Conservation (phyloP, 1,139 yeast species). For the Debaryomyces coudertii region DNA sequence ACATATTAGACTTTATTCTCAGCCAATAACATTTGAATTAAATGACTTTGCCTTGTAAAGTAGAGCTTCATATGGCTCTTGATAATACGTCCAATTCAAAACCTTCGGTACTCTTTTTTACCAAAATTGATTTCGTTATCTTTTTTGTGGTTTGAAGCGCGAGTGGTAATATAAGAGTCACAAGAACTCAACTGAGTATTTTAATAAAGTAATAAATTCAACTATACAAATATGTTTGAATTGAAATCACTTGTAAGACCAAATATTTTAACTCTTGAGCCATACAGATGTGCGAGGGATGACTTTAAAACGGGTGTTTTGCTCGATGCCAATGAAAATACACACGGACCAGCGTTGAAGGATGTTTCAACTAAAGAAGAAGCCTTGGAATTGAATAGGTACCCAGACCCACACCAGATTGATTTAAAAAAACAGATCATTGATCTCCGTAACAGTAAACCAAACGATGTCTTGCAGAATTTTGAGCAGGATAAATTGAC, state of each 20-base stretch:
- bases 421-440: conserved; percentile 74
- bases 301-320: conserved; percentile 85
- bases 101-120: no score
- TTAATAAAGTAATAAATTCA: neutral
- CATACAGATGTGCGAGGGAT: conserved; percentile 95
- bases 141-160: neutral
- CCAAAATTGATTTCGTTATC: neutral
- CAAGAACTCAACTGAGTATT: neutral
- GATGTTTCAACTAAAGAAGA: conserved; percentile 27
- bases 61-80: no score
- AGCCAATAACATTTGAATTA: no score
- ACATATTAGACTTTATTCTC: neutral
- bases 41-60: no score
- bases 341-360: conserved; percentile 81
- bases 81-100: no score
- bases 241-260: conserved; percentile 73
- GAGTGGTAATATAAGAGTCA: conserved; percentile 3
- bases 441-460: conserved; percentile 64
- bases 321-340: conserved; percentile 94
- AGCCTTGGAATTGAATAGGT: conserved; percentile 69
- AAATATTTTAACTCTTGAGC: conserved; percentile 76
- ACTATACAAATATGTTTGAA: conserved; percentile 46
- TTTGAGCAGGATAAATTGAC: conserved; percentile 35
- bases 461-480: conserved; percentile 25
- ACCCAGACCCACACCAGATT: conserved; percentile 96